Conservation (phyloP, 2,329 filamentous ascomycete species). For the Fusarium burgessii region DNA sequence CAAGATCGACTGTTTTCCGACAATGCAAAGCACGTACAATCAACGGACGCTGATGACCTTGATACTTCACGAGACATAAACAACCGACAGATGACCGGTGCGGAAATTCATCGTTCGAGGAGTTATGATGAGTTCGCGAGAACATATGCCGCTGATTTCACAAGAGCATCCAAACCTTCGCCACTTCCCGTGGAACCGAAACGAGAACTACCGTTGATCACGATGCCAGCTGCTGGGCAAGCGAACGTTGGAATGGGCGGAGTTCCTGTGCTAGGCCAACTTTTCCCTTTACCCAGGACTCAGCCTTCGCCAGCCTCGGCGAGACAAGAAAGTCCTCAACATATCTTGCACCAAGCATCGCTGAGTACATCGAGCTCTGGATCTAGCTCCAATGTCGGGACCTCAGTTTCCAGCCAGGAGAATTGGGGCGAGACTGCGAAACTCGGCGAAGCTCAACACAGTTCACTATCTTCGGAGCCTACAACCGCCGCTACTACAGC, state of each 20-base stretch:
- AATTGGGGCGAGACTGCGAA: not conserved
- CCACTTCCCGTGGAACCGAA: conserved; percentile 31
- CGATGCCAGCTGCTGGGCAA: conserved; percentile 53
- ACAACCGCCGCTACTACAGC: conserved; percentile 57
- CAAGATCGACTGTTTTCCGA: conserved; percentile 31
- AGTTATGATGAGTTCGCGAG: conserved; percentile 64
- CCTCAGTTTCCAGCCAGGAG: conserved; percentile 59
- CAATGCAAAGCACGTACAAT: conserved; percentile 2
- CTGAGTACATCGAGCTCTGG: conserved; percentile 63
- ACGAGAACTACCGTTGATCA: conserved; percentile 53
- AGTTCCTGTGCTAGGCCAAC: conserved; percentile 54
- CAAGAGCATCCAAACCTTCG: conserved; percentile 29
- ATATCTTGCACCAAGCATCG: conserved; percentile 51
- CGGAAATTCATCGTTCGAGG: conserved; percentile 59
- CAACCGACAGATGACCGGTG: conserved; percentile 50
- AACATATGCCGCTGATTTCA: conserved; percentile 49
- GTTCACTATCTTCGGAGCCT: conserved; percentile 16
- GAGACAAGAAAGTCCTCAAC: conserved; percentile 37
- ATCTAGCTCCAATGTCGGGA: conserved; percentile 58
- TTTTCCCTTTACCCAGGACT: conserved; percentile 57
- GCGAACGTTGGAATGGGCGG: conserved; percentile 54
- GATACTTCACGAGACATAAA: conserved; percentile 32
- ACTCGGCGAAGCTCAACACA: not conserved
- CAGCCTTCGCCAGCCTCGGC: conserved; percentile 40
- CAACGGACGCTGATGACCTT: conserved; percentile 8